phyloP scores from a whole-genome alignment of 2,329 filamentous ascomycete genomes.

The Metarhizium anisopliae region DNA sequence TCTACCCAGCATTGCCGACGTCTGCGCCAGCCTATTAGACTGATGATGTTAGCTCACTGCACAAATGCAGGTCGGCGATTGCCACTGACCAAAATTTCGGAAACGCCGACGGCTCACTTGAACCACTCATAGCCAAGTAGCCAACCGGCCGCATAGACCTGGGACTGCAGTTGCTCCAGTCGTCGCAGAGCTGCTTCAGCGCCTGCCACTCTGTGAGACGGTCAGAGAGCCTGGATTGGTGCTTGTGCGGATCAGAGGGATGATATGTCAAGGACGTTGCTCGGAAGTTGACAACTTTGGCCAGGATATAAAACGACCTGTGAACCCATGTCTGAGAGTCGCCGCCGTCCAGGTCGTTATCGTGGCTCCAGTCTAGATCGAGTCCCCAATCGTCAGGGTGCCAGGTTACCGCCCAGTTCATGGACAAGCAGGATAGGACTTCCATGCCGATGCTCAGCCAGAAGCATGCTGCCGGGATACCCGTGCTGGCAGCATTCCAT shows the following conservation, averaged over 20 bases:
- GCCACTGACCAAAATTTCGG: slow-evolving; percentile 70
- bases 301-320: slow-evolving; percentile 79
- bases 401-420: slow-evolving; percentile 82
- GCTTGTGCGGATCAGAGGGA: slow-evolving; percentile 49
- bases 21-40: neutral
- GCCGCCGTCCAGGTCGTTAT: slow-evolving; percentile 36
- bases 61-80: neutral
- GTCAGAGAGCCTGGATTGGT: slow-evolving; percentile 54
- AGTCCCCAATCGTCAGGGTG: slow-evolving; percentile 86
- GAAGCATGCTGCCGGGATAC: slow-evolving; percentile 81
- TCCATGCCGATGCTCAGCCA: slow-evolving; percentile 92
- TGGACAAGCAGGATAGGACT: slow-evolving; percentile 76
- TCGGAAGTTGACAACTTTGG: slow-evolving; percentile 79
- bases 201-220: slow-evolving; percentile 68
- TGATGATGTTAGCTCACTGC: neutral
- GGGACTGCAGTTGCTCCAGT: slow-evolving; percentile 72
- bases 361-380: slow-evolving; percentile 53
- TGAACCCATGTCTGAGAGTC: slow-evolving; percentile 62
- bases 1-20: slow-evolving; percentile 61
- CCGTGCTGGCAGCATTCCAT: slow-evolving; percentile 72
- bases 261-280: slow-evolving; percentile 56
- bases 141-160: slow-evolving; percentile 81
- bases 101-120: slow-evolving; percentile 63
- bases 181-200: slow-evolving; percentile 72
- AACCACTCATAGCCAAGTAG: slow-evolving; percentile 61